Conservation (phyloP, 1,139 yeast species). For the Pichia sp. region DNA sequence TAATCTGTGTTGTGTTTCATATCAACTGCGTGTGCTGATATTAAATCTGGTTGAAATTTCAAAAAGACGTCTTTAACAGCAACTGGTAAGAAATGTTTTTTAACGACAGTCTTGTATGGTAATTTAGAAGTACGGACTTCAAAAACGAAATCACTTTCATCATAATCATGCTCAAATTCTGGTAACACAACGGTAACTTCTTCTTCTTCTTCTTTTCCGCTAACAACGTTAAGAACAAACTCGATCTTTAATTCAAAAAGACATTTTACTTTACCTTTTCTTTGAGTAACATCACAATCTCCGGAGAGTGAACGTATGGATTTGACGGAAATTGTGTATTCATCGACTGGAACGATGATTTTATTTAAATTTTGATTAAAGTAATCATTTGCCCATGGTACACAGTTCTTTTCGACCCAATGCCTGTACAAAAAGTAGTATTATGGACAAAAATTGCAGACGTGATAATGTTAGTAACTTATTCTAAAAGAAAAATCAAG, state of each 20-base stretch:
- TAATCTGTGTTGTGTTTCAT: constrained; percentile 29
- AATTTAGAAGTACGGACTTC: constrained; percentile 37
- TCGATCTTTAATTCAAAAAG: constrained; percentile 59
- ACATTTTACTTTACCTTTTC: constrained; percentile 74
- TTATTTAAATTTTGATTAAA: constrained; percentile 41
- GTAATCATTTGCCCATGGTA: constrained; percentile 67
- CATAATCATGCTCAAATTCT: constrained; percentile 71
- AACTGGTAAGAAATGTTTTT: constrained; percentile 45
- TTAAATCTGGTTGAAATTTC: constrained; percentile 56
- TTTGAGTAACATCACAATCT: constrained; percentile 75
- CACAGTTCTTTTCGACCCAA: constrained; percentile 77
- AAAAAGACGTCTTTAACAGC: constrained; percentile 40
- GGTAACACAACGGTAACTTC: constrained; percentile 45
- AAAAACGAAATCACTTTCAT: constrained; percentile 57
- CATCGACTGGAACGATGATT: constrained; percentile 29
- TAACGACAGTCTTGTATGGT: constrained; percentile 35
- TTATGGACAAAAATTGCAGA: too few relatives aligned
- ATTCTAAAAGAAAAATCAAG: not conserved
- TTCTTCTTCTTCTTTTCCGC: constrained; percentile 25
- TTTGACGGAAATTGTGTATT: constrained; percentile 34
- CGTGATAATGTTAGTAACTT: not conserved
- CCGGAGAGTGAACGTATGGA: constrained; percentile 49
- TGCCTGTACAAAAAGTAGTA: constrained; percentile 41
- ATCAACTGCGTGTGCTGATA: constrained; percentile 44
- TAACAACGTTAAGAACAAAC: constrained; percentile 35